Base-by-base conservation (phyloP, 371 early-diverging fungal species). In the Batkoa obscura region DNA sequence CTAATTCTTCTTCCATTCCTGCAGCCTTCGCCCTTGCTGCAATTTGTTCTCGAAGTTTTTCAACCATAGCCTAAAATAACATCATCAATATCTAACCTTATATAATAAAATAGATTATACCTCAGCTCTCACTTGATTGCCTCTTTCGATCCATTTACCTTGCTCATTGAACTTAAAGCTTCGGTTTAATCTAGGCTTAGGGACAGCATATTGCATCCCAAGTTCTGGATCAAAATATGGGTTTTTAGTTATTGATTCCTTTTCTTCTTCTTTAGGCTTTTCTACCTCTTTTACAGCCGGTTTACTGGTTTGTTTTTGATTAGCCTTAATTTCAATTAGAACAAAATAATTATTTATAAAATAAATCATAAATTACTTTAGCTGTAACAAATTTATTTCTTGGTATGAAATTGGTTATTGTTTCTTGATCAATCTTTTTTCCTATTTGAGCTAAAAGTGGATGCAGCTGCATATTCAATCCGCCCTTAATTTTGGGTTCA, bases 151-250 rank as follows among this genome's bases (percentile, higher is more conserved):
- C 61, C 68, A 93, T 62, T 83, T 83, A 2, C 94, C 94, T 31
- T 78, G 83, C 43, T 74, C 75, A 13, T 81, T 77, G 73, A 95
- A 94, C 57, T 78, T 75, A 47, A 93, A 68, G 45, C 66, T 66
- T 55, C 83, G 65, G 3, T 72, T 63, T 30, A 67, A 67, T 41
- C 84, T 81, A 1, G 68, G 62, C 34, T 63, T 64, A n/a, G 76
- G 72, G 3, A 73, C 78, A 3, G 69, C 63, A 31, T 63, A 64
- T 0, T 63, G 63, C 0, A 65, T 68, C 2, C 64, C 72, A 47
- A 86, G 65, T 5, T 70, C 66, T 1, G 86, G 79, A 63, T 92
- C 91, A 66, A 72, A 87, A 62, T 91, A 90, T 3, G 90, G 90
- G 48, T 92, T 91, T 63, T 89, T 83, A 3, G 70, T 62, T 0